These are phyloP conservation scores for Trametes maxima DNA, from an alignment of 768 basidiomycete genomes.

Conservation along the genomic window DNA sequence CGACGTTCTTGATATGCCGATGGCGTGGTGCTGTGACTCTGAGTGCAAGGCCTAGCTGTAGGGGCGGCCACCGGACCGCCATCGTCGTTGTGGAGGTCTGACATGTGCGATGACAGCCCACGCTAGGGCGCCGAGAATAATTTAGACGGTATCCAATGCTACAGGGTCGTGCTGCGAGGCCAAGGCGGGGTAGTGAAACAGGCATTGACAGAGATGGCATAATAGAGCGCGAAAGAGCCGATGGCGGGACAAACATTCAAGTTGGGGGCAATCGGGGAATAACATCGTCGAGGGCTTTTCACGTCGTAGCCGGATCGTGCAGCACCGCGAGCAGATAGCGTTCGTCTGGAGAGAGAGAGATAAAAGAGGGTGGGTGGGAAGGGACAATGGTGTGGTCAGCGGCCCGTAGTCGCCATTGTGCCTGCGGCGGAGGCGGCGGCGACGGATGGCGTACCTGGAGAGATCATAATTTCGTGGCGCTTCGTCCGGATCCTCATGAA, in stretches of 20 bases:
- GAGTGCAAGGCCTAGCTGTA: too few relatives aligned
- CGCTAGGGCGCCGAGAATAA: background rate
- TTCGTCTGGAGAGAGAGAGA: too few relatives aligned
- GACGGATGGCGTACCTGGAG: slow-evolving; percentile 65
- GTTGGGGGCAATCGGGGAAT: background rate
- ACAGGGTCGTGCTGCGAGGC: slow-evolving; percentile 9
- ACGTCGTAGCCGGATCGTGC: slow-evolving; percentile 65
- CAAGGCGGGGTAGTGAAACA: slow-evolving; percentile 16
- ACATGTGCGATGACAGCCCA: too few relatives aligned
- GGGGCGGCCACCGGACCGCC: too few relatives aligned
- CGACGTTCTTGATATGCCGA: too few relatives aligned
- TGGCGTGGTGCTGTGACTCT: too few relatives aligned
- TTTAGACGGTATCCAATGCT: slow-evolving; percentile 22
- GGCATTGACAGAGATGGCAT: background rate
- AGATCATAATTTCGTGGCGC: slow-evolving; percentile 92
- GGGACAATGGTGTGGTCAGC: slow-evolving; percentile 12
- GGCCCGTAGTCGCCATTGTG: background rate
- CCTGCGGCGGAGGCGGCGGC: slow-evolving; percentile 1
- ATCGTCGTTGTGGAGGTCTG: background rate
- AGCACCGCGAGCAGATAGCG: slow-evolving; percentile 82
- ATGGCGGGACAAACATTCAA: background rate
- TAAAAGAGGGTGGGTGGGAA: too few relatives aligned
- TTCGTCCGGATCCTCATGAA: slow-evolving; percentile 92
- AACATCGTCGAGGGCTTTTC: slow-evolving; percentile 16
- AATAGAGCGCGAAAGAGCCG: background rate